Percentiles rank a stretch among this genome's conserved stretches.
These are phyloP conservation scores for Nepenthes mirabilis DNA, from an alignment of 148 eudicot genomes.

Conservation along the genomic window DNA sequence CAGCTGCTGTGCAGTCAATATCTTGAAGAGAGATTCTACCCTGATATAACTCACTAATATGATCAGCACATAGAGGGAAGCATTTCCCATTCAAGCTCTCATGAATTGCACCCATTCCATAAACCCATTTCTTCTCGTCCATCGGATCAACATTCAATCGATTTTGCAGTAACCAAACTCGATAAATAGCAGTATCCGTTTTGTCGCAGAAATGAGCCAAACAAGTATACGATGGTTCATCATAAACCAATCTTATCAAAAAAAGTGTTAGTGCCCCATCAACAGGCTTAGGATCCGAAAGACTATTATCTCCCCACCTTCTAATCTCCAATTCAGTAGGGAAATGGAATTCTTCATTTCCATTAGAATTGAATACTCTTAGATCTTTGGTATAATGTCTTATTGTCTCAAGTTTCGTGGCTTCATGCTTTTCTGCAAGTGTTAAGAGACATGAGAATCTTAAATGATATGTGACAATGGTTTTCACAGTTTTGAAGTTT, in stretches of 20 bases:
- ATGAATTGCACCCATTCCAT: slow-evolving; percentile 50
- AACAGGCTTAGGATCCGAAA: slow-evolving; percentile 77
- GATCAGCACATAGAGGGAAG: slow-evolving; percentile 56
- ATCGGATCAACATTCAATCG: slow-evolving; percentile 21
- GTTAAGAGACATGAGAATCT: slow-evolving; percentile 87
- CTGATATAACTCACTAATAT: slow-evolving; percentile 52
- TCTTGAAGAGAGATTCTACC: slow-evolving; percentile 70
- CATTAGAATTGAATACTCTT: slow-evolving; percentile 34
- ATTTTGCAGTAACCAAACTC: slow-evolving; percentile 49
- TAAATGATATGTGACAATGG: slow-evolving; percentile 61
- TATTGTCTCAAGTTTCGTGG: slow-evolving; percentile 67
- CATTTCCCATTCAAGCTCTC: slow-evolving; percentile 47
- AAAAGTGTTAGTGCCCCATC: slow-evolving; percentile 54
- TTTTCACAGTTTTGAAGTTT: slow-evolving; percentile 61
- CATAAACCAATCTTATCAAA: slow-evolving; percentile 56
- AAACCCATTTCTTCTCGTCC: slow-evolving; percentile 45
- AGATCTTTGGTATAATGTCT: slow-evolving; percentile 79
- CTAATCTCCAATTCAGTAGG: slow-evolving; percentile 73
- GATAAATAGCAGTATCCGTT: slow-evolving; percentile 47
- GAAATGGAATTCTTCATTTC: slow-evolving; percentile 45
- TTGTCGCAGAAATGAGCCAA: slow-evolving; percentile 70
- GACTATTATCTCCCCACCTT: slow-evolving; percentile 56
- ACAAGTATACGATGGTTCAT: slow-evolving; percentile 52
- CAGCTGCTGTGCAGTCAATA: slow-evolving; percentile 47
- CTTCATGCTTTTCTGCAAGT: slow-evolving; percentile 77